phyloP scores from a whole-genome alignment of 768 basidiomycete genomes.

The Termitomyces sp. region DNA sequence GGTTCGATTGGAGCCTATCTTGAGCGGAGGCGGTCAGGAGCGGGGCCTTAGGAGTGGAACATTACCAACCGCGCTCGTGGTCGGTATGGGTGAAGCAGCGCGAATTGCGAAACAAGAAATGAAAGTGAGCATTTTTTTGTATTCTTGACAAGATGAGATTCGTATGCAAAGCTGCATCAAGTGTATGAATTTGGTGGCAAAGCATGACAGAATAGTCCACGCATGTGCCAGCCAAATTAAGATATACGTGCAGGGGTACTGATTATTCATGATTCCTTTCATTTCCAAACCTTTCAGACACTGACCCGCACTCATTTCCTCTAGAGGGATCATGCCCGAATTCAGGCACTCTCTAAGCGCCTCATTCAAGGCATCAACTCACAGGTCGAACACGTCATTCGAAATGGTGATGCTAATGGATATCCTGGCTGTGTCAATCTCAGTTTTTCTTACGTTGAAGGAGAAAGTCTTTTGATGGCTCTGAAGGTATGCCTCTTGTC shows the following conservation, averaged over 20 bases:
- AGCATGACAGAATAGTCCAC: slow-evolving; percentile 12
- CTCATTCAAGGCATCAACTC: slow-evolving; percentile 79
- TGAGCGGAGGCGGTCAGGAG: slow-evolving; percentile 97
- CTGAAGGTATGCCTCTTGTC: slow-evolving; percentile 62
- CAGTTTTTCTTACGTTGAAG: slow-evolving; percentile 95
- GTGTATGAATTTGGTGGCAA: slow-evolving; percentile 44
- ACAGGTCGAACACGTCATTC: slow-evolving; percentile 84
- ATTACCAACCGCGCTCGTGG: slow-evolving; percentile 79
- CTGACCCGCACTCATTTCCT: slow-evolving; percentile 20
- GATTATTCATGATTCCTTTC: slow-evolving; percentile 32
- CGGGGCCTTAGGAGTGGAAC: slow-evolving; percentile 95
- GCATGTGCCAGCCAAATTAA: slow-evolving; percentile 48
- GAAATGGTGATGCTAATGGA: slow-evolving; percentile 89
- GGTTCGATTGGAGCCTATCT: slow-evolving; percentile 90
- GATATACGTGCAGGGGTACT: slow-evolving; percentile 94
- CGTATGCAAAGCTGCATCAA: slow-evolving; percentile 29
- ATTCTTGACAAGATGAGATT: slow-evolving; percentile 39
- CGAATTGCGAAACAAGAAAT: slow-evolving; percentile 91
- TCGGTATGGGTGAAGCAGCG: slow-evolving; percentile 94
- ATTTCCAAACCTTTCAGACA: neutral
- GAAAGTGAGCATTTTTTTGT: slow-evolving; percentile 58
- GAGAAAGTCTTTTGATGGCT: slow-evolving; percentile 96
- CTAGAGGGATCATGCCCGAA: slow-evolving; percentile 77
- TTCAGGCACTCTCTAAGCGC: slow-evolving; percentile 73
- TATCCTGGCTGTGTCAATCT: slow-evolving; percentile 97